Conservation (phyloP, 148 eudicot genomes). For the Vaccinium macrocarpon region DNA sequence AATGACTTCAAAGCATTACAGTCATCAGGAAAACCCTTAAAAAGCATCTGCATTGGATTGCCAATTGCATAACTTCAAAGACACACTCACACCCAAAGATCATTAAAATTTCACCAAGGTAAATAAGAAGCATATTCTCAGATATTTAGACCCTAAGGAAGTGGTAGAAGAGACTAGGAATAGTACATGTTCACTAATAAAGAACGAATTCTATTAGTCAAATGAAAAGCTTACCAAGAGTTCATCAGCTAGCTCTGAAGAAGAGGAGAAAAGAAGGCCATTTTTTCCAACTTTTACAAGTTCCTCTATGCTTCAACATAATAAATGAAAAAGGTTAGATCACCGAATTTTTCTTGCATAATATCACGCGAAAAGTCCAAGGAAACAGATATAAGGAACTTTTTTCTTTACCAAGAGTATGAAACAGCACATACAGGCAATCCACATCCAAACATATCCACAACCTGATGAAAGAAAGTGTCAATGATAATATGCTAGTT, state of each 20-base stretch:
- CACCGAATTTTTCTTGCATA: neutral
- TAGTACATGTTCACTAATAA: neutral
- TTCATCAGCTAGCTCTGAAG: slow-evolving; percentile 90
- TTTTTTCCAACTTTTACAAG: slow-evolving; percentile 84
- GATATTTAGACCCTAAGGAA: neutral
- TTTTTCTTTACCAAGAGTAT: slow-evolving; percentile 74
- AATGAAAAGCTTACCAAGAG: slow-evolving; percentile 55
- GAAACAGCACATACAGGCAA: slow-evolving; percentile 98
- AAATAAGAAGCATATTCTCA: slow-evolving; percentile 4
- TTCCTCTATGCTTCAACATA: slow-evolving; percentile 71
- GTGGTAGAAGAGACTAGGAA: neutral
- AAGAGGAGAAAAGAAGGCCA: slow-evolving; percentile 94
- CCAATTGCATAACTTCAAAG: neutral
- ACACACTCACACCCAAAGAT: neutral
- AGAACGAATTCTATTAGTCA: neutral
- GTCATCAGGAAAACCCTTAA: slow-evolving; percentile 74
- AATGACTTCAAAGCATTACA: slow-evolving; percentile 51
- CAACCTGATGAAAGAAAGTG: slow-evolving; percentile 53
- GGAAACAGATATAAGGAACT: neutral
- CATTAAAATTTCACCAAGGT: neutral
- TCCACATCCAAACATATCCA: slow-evolving; percentile 99
- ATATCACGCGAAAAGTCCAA: neutral
- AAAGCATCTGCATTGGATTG: slow-evolving; percentile 60
- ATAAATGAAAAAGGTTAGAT: neutral
- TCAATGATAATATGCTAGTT: neutral